Base-by-base conservation (phyloP, 2,329 filamentous ascomycete species). In the Nemania abortiva region DNA sequence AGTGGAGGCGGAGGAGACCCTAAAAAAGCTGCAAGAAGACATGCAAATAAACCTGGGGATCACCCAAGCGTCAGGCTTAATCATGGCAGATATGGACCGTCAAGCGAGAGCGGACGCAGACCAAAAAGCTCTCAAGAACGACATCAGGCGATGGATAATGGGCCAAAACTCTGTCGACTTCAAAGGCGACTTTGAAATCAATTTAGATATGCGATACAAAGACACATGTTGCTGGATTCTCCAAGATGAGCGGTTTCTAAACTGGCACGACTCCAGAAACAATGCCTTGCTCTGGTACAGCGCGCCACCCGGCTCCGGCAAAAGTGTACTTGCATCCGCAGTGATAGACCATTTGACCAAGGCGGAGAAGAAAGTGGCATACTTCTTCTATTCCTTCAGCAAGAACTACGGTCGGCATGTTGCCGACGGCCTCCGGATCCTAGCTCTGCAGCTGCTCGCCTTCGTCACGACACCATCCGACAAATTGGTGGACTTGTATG, bases 381-480 rank as follows among this genome's bases (percentile, higher is more conserved):
- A 69, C 37, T 69, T 69, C 54, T 69, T 66, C 53, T 69, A 69
- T 54, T 66, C 63, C 7, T 69, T 69, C 20, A 57, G 53, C n/a
- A 63, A 63, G 52, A 47, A 39, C 11, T 57, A 45, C 2, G 31
- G 47, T 31, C 56, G 63, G 6, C 53, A 54, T 29, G 50, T 69
- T 58, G 54, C 34, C 18, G 60, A 60, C 31, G 67, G 67, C 4
- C 56, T 69, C 47, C 63, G 67, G 15, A 52, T 55, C 27, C 37
- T 69, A 7, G 67, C 67, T 52, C 15, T 66, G 29, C 67, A 69
- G 31, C 58, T 69, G 11, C 67, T 69, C 3, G 63, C 63, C 3
- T 66, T 69, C 6, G 52, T 58, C 22, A 15, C 22, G 50, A 39
- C 52, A 15, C 56, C 57, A 4, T 69, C 67, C 7, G 67, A 69